Evolutionary conservation across 768 basidiomycete species (phyloP), one percentile per base, ranked within the genome.

Genomic region (Amanita phalloides): DNA sequence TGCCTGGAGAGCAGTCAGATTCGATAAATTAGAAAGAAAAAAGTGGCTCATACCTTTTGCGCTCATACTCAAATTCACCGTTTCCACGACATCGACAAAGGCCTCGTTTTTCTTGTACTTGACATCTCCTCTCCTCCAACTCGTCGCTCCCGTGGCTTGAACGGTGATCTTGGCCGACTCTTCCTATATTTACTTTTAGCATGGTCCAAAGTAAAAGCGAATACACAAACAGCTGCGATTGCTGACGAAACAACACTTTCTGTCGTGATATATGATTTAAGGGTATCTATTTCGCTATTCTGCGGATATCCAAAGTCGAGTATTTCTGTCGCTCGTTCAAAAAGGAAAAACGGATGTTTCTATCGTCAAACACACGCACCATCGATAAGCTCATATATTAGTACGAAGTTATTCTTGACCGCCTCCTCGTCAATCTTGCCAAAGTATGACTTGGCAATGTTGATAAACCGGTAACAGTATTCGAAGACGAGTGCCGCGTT

Each of bases 21-120:
- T 36, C 4, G 32, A 54, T 25, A 8, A 20, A 36, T 23, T 20
- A 48, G 44, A 42, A 38, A 36, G 32, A 48, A 5, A 32, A 17
- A 43, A 11, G 57, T 4, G 32, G 3, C 13, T 62, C 73, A 45
- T 54, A 87, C 93, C 94, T 72, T 95, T 97, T 2, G 93, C 88
- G 64, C 91, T 95, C 94, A 98, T 96, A 59, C 90, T 85, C 50
- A 98, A 66, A 62, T 99, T 98, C 55, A 99, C 90, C 2, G 79
- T 90, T 71, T 99, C 96, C 41, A 99, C 89, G 7, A 99, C 96
- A 63, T 99, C 96, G n/a, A 99, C 95, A 58, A 98, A 99, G 0
- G 96, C 96, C 62, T 99, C 96, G 58, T 99, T 99, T 77, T 98
- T 99, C 74, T 96, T 88, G 68, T 99, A 98, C 66, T 94, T 95